These are phyloP conservation scores for Acer yangbiense DNA, from an alignment of 345 rosid genomes.

Conservation along the genomic window DNA sequence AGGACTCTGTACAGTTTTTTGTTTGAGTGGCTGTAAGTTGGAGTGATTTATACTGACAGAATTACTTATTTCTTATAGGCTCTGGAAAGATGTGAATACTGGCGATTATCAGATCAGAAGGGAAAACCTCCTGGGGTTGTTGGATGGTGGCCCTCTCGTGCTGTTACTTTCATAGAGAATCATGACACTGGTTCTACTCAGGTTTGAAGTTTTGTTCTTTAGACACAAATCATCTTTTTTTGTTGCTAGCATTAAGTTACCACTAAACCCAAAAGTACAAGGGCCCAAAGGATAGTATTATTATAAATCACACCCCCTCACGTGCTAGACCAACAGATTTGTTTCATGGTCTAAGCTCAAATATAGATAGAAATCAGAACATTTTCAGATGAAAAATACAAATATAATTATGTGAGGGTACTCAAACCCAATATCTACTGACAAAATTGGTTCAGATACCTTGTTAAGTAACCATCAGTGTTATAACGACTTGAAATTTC, in stretches of 20 bases:
- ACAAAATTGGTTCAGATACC: not conserved
- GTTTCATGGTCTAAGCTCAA: not conserved
- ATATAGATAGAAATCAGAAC: not conserved
- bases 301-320: not conserved
- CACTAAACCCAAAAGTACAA: not conserved
- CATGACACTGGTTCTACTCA: slow-evolving; percentile 99
- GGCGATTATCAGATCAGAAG: slow-evolving; percentile 88
- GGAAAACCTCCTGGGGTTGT: slow-evolving; percentile 97
- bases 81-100: slow-evolving; percentile 81
- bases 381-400: not conserved
- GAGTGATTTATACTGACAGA: slow-evolving; percentile 3
- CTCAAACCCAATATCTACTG: not conserved
- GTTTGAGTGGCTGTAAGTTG: not conserved
- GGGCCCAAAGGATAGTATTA: not conserved
- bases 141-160: slow-evolving; percentile 99
- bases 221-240: not conserved
- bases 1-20: not conserved
- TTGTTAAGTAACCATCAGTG: not conserved
- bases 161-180: slow-evolving; percentile 94
- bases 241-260: not conserved
- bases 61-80: slow-evolving; percentile 41
- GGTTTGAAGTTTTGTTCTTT: slow-evolving; percentile 38
- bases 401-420: not conserved
- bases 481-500: not conserved
- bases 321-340: not conserved